Evolutionary conservation across 1,284 basidiomycete genomes (phyloP), one percentile per base, ranked within the genome.

Genomic region (Mycena citricolor): DNA sequence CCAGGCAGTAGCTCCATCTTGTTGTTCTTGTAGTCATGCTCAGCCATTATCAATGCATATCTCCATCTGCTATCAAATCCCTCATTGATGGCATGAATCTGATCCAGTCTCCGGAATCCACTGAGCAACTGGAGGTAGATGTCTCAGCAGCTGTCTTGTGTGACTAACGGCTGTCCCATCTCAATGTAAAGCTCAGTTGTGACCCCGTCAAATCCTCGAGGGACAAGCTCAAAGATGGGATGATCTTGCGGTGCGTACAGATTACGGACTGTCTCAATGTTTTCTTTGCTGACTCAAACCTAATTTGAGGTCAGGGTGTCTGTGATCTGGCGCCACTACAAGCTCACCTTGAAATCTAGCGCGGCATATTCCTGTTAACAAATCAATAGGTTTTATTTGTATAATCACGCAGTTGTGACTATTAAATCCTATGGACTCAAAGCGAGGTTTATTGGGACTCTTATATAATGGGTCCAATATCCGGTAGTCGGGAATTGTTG

Each of bases 321-420:
- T 17, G 12, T 6, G 17, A 22, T 10, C 5, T 5, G 14, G 5
- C 16, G 20, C 30, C 10, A 7, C n/a, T 10, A 24, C 20, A 7
- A 29, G 14, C 13, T 1, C 13, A 28, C 43, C 43, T 45, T 45
- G 26, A 45, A 45, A 16, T 44, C 43, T n/a, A 44, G 23, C 7
- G 32, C 32, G 4, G 34, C 38, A 32, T 36, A 47, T 8, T 47
- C 39, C 4, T 20, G 20, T 3, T n/a, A n/a, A n/a, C n/a, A n/a
- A n/a, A n/a, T n/a, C n/a, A n/a, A n/a, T n/a, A n/a, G n/a, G n/a
- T n/a, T n/a, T n/a, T n/a, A n/a, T n/a, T n/a, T n/a, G n/a, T n/a
- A n/a, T n/a, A n/a, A n/a, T n/a, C n/a, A n/a, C n/a, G n/a, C n/a
- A n/a, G n/a, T n/a, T n/a, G n/a, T n/a, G n/a, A n/a, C n/a, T n/a